phyloP scores from a whole-genome alignment of 495 filamentous ascomycete species.

The Talaromyces borbonicus region DNA sequence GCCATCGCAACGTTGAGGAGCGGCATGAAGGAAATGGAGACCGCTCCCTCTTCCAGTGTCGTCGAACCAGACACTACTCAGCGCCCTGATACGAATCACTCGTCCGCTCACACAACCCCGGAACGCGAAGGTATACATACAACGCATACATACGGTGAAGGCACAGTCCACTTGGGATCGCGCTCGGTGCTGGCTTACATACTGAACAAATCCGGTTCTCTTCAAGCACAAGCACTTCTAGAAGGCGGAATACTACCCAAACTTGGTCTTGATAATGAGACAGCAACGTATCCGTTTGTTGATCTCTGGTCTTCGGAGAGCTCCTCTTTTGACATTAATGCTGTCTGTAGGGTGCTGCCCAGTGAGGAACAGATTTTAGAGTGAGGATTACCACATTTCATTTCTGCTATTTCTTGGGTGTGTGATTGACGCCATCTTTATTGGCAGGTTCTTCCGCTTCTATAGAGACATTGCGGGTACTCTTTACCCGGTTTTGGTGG shows the following conservation, averaged over 20 bases:
- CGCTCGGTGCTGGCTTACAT: constrained; percentile 46
- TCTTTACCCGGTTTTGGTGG: constrained; percentile 69
- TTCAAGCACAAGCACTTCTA: constrained; percentile 46
- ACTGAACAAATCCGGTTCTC: constrained; percentile 27
- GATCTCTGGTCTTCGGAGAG: constrained; percentile 56
- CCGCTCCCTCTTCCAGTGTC: not conserved
- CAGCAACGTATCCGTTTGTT: constrained; percentile 68
- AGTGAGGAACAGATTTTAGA: constrained; percentile 49
- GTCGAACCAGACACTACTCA: not conserved
- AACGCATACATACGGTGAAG: constrained; percentile 30
- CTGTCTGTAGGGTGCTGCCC: constrained; percentile 58
- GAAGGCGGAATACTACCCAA: constrained; percentile 72
- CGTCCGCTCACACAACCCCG: constrained; percentile 5
- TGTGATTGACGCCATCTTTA: too few species aligned
- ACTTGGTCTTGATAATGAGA: constrained; percentile 70
- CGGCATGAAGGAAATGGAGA: constrained; percentile 7
- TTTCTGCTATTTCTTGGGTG: not conserved
- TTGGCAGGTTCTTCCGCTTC: constrained; percentile 60
- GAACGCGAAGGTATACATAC: constrained; percentile 41
- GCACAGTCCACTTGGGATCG: constrained; percentile 47
- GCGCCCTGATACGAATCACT: constrained; percentile 1
- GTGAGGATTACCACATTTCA: constrained; percentile 34
- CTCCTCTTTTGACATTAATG: constrained; percentile 57
- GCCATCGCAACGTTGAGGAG: constrained; percentile 27
- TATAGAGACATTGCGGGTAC: constrained; percentile 72